Evolutionary conservation across 345 rosid genomes (phyloP).

Genomic region (Populus euphratica): DNA sequence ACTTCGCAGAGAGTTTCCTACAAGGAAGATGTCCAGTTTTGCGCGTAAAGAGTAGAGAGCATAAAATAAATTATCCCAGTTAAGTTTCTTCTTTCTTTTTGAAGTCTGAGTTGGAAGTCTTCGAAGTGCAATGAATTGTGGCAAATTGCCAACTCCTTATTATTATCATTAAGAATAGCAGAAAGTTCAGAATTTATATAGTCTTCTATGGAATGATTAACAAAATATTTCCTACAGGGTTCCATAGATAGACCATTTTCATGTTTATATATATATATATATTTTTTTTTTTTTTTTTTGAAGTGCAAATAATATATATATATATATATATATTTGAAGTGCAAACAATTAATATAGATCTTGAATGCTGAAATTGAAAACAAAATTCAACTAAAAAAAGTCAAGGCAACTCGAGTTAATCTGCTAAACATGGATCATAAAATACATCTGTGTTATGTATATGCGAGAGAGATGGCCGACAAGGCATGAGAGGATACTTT

Average conservation of each 20-base stretch:
- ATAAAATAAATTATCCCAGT: constrained; percentile 11
- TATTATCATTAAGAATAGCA: constrained; percentile 16
- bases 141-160: constrained; percentile 13
- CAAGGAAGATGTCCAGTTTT: constrained; percentile 20
- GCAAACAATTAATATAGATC: too few species aligned
- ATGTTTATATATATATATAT: background rate
- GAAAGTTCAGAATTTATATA: constrained; percentile 7
- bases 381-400: too few species aligned
- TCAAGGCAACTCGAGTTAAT: too few species aligned
- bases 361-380: too few species aligned
- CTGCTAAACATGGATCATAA: too few species aligned
- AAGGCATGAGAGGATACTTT: constrained; percentile 32
- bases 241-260: background rate
- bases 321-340: too few species aligned
- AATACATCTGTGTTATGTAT: background rate
- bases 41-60: constrained; percentile 17
- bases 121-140: constrained; percentile 16
- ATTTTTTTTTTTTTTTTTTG: too few species aligned
- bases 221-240: constrained; percentile 17
- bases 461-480: constrained; percentile 48
- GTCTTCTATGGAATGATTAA: constrained; percentile 26
- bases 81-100: background rate
- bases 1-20: constrained; percentile 19
- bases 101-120: constrained; percentile 1
- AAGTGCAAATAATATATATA: background rate